These are phyloP conservation scores for Arthrobotrys megalospora DNA, from an alignment of 2,329 filamentous ascomycete species.

Conservation along the genomic window DNA sequence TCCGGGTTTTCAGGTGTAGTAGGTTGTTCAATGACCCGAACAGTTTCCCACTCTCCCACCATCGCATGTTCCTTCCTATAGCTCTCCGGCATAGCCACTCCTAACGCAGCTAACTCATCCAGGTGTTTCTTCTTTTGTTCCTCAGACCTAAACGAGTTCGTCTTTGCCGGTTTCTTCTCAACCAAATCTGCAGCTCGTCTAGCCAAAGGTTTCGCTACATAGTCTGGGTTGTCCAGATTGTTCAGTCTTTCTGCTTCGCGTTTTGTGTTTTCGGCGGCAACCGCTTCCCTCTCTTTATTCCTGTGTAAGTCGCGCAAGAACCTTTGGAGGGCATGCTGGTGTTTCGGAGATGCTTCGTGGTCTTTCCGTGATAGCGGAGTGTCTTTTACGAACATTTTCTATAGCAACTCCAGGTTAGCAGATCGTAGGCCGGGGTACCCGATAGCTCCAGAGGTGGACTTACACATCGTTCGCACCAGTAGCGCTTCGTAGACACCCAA, in stretches of 20 bases:
- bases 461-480: conserved; percentile 97
- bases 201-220: conserved; percentile 65
- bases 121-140: conserved; percentile 82
- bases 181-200: conserved; percentile 72
- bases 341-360: conserved; percentile 87
- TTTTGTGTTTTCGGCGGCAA: conserved; percentile 85
- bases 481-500: conserved; percentile 97
- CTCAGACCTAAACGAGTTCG: conserved; percentile 57
- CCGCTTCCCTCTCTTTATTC: conserved; percentile 82
- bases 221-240: conserved; percentile 69
- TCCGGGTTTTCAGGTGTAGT: conserved; percentile 68
- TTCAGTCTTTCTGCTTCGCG: conserved; percentile 89
- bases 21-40: conserved; percentile 73
- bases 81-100: conserved; percentile 85
- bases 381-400: conserved; percentile 85
- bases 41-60: conserved; percentile 87
- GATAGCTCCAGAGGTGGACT: conserved; percentile 7
- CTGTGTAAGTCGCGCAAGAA: conserved; percentile 91
- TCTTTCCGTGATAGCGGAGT: conserved; percentile 90
- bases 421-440: not conserved
- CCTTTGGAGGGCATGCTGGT: conserved; percentile 88
- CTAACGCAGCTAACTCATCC: conserved; percentile 88
- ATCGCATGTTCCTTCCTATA: conserved; percentile 86
- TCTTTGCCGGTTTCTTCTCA: conserved; percentile 40
- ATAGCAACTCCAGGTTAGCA: conserved; percentile 22